Evolutionary conservation across 1,284 basidiomycete genomes (phyloP).

Genomic region (Trichosporon faecale): DNA sequence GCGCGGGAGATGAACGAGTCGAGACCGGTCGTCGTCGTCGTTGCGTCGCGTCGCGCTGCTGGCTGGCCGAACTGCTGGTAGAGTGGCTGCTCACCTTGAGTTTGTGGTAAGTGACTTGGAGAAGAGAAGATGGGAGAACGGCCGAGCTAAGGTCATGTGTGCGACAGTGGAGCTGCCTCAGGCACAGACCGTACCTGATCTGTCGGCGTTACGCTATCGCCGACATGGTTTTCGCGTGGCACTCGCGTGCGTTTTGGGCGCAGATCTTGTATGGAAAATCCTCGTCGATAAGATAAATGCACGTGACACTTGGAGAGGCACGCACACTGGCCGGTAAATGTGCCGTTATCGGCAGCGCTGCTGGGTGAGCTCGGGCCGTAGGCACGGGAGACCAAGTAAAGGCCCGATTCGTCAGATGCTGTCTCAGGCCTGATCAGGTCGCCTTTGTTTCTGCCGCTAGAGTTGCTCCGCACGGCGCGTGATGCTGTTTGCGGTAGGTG

Average conservation of each 20-base stretch:
- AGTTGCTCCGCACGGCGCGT: not conserved
- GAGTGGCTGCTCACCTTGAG: constrained; percentile 11
- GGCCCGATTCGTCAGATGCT: not conserved
- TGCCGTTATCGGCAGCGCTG: not conserved
- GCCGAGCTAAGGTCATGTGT: constrained; percentile 1
- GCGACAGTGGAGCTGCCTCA: not conserved
- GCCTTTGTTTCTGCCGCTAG: not conserved
- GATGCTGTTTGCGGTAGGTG: too few species aligned
- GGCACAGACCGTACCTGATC: not conserved
- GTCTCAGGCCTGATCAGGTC: not conserved
- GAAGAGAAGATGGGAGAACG: constrained; percentile 8
- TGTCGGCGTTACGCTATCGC: not conserved
- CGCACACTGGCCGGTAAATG: not conserved
- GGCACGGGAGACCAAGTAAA: not conserved
- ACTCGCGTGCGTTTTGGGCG: not conserved
- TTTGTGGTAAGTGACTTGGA: constrained; percentile 13
- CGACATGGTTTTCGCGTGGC: not conserved
- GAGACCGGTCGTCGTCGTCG: constrained; percentile 3
- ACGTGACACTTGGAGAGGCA: not conserved
- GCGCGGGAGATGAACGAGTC: not conserved
- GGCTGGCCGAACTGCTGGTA: not conserved
- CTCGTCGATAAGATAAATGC: not conserved
- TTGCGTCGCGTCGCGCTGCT: constrained; percentile 8
- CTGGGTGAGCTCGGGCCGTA: not conserved
- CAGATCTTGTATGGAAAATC: too few species aligned